phyloP scores from a whole-genome alignment of 306 rosid genomes.

The Heteromeles arbutifolia region DNA sequence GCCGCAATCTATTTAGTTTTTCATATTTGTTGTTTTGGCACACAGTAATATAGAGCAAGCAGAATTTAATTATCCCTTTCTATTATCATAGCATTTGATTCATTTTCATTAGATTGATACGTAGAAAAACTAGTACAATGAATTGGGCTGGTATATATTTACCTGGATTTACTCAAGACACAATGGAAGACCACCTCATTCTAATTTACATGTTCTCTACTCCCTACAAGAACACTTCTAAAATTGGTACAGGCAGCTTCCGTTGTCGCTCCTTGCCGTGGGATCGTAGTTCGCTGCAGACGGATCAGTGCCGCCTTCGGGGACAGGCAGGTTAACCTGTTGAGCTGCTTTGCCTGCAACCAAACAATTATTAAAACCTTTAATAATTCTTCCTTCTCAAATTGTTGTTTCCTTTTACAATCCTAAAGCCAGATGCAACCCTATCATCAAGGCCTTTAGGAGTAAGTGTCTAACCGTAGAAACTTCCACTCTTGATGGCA shows the following conservation, averaged over 20 bases:
- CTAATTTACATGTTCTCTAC: conserved; percentile 9
- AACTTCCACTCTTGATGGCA: conserved; percentile 46
- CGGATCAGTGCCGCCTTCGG: conserved; percentile 56
- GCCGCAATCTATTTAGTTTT: not conserved
- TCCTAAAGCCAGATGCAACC: conserved; percentile 17
- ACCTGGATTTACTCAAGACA: not conserved
- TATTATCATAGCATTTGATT: not conserved
- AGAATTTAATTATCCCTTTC: no score
- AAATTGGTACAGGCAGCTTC: conserved; percentile 42
- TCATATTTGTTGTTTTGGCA: not conserved
- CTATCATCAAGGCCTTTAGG: conserved; percentile 22
- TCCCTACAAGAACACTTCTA: conserved; percentile 13
- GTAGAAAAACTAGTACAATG: no score
- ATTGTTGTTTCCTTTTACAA: not conserved
- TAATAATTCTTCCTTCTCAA: conserved; percentile 7
- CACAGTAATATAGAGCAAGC: not conserved
- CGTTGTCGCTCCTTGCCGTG: conserved; percentile 42
- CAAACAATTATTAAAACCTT: conserved; percentile 30
- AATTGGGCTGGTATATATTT: not conserved
- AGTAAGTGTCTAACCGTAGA: conserved; percentile 41
- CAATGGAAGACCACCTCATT: not conserved
- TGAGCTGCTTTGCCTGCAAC: conserved; percentile 56
- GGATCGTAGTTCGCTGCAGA: conserved; percentile 50
- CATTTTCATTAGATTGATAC: not conserved
- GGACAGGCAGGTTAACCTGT: conserved; percentile 49